These are phyloP conservation scores for Penicillium cataractarum DNA, from an alignment of 495 filamentous ascomycete genomes.

Conservation along the genomic window DNA sequence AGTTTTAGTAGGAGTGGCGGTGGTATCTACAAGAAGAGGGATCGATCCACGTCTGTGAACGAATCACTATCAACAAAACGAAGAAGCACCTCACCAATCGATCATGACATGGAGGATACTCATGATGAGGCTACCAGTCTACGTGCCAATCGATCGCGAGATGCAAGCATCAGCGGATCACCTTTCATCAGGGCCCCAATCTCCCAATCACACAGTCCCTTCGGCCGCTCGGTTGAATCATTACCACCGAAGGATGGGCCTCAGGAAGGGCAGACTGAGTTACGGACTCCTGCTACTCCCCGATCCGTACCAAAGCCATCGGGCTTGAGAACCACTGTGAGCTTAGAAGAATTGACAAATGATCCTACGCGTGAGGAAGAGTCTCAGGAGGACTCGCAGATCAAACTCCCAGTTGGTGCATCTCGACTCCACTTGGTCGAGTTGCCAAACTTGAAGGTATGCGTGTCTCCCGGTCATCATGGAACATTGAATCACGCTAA, in stretches of 20 bases:
- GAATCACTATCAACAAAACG: conserved; percentile 22
- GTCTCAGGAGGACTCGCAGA: conserved; percentile 23
- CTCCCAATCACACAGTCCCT: conserved; percentile 35
- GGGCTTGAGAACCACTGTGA: conserved; percentile 34
- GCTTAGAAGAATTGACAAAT: conserved; percentile 25
- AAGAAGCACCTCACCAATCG: conserved; percentile 25
- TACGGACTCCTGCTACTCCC: conserved; percentile 16
- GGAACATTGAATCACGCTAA: not conserved
- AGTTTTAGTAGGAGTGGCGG: conserved; percentile 1
- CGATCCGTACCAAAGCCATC: conserved; percentile 35
- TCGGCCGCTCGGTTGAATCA: conserved; percentile 42
- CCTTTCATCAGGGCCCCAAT: conserved; percentile 44
- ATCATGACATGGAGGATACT: conserved; percentile 22
- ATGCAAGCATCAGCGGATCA: conserved; percentile 47
- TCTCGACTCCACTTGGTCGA: conserved; percentile 70
- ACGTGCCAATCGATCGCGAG: conserved; percentile 35
- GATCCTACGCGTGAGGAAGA: conserved; percentile 20
- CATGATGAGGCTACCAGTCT: conserved; percentile 27
- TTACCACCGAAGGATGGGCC: conserved; percentile 29
- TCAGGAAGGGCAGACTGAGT: conserved; percentile 35
- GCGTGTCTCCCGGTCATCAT: not conserved
- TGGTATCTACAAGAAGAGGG: conserved; percentile 27
- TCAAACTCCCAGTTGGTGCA: conserved; percentile 69
- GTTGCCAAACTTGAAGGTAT: conserved; percentile 53
- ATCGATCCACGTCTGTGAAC: conserved; percentile 28